Conservation (phyloP, 2,329 filamentous ascomycete species). For the Paraphoma sp. region DNA sequence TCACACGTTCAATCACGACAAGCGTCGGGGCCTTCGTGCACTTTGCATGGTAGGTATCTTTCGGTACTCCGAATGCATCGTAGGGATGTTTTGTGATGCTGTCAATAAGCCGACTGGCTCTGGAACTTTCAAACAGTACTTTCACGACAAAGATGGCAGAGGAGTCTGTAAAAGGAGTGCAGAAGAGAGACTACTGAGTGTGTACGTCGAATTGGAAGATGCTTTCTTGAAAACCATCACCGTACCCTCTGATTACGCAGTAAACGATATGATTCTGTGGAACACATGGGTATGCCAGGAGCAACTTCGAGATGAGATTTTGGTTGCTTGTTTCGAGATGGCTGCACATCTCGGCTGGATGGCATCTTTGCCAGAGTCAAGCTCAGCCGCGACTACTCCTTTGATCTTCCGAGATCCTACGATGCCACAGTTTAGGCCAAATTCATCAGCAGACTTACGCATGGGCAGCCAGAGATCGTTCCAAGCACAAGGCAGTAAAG, state of each 20-base stretch:
- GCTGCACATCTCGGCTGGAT: constrained; percentile 26
- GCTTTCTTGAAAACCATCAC: constrained; percentile 17
- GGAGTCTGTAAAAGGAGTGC: constrained; percentile 9
- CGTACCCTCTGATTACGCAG: constrained; percentile 9
- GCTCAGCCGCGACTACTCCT: neutral
- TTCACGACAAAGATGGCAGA: constrained; percentile 7
- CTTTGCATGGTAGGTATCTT: constrained; percentile 29
- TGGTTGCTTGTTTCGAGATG: constrained; percentile 18
- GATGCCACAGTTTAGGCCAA: constrained; percentile 73
- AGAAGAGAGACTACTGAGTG: constrained; percentile 7
- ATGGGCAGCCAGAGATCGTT: neutral
- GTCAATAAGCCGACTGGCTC: constrained; percentile 11
- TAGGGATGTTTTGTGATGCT: constrained; percentile 26
- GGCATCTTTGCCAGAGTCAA: neutral
- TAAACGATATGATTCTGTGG: constrained; percentile 26
- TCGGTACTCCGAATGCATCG: constrained; percentile 31
- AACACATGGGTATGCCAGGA: constrained; percentile 29
- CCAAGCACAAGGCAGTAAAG: no score
- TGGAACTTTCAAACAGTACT: constrained; percentile 7
- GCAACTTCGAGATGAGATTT: constrained; percentile 29
- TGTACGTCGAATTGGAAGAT: constrained; percentile 24
- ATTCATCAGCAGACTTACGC: constrained; percentile 44
- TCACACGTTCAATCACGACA: constrained; percentile 19
- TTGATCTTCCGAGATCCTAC: constrained; percentile 61
- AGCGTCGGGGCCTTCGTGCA: constrained; percentile 16